Evolutionary conservation across 2,329 filamentous ascomycete species (phyloP), one percentile per base, ranked within the genome.

Genomic region (Passalora sequoiae): DNA sequence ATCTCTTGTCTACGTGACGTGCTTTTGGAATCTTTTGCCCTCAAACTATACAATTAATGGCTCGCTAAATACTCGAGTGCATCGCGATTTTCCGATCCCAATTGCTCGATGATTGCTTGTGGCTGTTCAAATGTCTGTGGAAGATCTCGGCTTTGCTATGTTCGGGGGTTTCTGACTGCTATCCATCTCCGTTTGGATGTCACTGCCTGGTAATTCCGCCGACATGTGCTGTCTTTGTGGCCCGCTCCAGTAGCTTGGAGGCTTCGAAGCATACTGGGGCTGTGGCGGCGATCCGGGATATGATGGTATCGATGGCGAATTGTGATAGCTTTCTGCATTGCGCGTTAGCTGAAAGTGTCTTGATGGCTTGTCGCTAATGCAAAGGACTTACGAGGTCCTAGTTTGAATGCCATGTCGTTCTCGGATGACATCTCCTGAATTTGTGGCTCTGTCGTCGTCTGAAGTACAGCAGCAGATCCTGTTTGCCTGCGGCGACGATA

Each of bases 131-230:
- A 33, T 19, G 20, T 19, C 30, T 19, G 30, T 33, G 16, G 15
- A 33, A 4, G 13, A 33, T 7, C 15, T 15, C 30, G 30, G 30
- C 15, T 33, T 33, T 10, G 3, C 7, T 20, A 33, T 33, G n/a
- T 19, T 6, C 30, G 30, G 16, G 7, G 37, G 21, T 8, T 13
- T 39, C 17, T 39, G 22, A 17, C 15, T 30, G 20, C 13, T 27
- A 7, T 39, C 37, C 37, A 39, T 16, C 37, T 39, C 37, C 6
- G 22, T 39, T 25, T 39, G 17, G 8, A 39, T 39, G 8, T 10
- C 24, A 39, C 37, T 29, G 9, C 37, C 37, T 29, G 37, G 37
- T 6, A 29, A 25, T 13, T 39, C n/a, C n/a, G n/a, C 37, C 12
- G 37, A 39, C 3, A 39, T 17, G 10, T 39, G 24, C 12, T 16